These are phyloP conservation scores for Pichia manshurica DNA, from an alignment of 805 yeast genomes.

Conservation along the genomic window DNA sequence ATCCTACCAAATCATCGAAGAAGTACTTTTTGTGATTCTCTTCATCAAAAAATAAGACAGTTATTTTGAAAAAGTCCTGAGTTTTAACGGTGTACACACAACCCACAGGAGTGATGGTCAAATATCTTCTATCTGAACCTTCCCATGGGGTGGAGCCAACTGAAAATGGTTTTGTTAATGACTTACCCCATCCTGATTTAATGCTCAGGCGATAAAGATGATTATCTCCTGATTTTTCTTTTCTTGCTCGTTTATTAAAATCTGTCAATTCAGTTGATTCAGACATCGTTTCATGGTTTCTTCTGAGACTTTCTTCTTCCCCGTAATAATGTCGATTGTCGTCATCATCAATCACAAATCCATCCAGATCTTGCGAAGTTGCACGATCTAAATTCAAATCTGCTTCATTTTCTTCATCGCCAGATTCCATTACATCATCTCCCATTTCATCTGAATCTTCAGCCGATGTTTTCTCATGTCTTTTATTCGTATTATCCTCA, in stretches of 20 bases:
- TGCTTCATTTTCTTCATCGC: conserved; percentile 18
- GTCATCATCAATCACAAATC: conserved; percentile 61
- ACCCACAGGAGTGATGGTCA: conserved; percentile 76
- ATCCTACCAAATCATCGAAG: conserved; percentile 68
- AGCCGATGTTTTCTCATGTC: conserved; percentile 10
- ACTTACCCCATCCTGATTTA: conserved; percentile 11
- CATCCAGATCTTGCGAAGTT: conserved; percentile 38
- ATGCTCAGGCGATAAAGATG: conserved; percentile 2
- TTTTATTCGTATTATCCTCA: conserved; percentile 16
- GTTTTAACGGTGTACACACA: conserved; percentile 73
- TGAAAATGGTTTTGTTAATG: conserved; percentile 54
- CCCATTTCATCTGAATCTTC: conserved; percentile 17
- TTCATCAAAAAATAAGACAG: conserved; percentile 81
- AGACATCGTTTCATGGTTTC: conserved; percentile 10
- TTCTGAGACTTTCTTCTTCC: conserved; percentile 6
- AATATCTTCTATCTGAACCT: conserved; percentile 55
- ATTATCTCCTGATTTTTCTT: neutral
- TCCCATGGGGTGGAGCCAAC: conserved; percentile 87
- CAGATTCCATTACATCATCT: conserved; percentile 17
- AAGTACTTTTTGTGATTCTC: conserved; percentile 73
- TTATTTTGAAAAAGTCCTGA: conserved; percentile 46
- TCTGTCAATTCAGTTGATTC: conserved; percentile 15
- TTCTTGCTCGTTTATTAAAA: conserved; percentile 8
- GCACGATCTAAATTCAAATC: conserved; percentile 21
- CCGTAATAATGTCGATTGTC: conserved; percentile 37